phyloP scores from a whole-genome alignment of 2,329 filamentous ascomycete species.

The Coccinonectria pachysandricola region DNA sequence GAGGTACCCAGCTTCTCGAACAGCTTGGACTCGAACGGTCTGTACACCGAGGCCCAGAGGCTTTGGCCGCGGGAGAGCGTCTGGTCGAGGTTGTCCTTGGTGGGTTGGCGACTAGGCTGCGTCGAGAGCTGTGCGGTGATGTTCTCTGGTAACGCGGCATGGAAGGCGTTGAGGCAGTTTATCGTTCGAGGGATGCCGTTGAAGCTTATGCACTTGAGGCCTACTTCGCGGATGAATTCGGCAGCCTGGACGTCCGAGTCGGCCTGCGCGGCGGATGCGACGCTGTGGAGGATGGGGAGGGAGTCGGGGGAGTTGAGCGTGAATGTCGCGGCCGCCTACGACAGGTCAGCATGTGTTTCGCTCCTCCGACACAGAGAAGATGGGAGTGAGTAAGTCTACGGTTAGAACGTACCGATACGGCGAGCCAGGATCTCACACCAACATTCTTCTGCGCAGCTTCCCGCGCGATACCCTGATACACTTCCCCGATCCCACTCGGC shows the following conservation, averaged over 20 bases:
- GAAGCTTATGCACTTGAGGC: constrained; percentile 69
- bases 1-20: constrained; percentile 59
- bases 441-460: constrained; percentile 54
- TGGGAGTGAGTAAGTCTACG: no score
- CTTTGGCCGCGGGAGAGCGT: constrained; percentile 48
- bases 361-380: no score
- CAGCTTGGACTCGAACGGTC: constrained; percentile 63
- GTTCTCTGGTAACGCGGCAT: constrained; percentile 46
- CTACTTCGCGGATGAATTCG: constrained; percentile 65
- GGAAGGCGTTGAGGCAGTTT: constrained; percentile 69
- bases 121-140: constrained; percentile 45
- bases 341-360: no score
- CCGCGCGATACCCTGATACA: constrained; percentile 54
- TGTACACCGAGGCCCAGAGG: constrained; percentile 71
- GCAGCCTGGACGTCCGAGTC: constrained; percentile 37
- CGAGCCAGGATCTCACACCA: constrained; percentile 54
- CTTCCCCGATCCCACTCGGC: constrained; percentile 48
- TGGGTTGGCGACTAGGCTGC: constrained; percentile 43
- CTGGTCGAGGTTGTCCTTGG: constrained; percentile 40
- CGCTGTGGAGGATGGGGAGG: constrained; percentile 50
- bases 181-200: constrained; percentile 77
- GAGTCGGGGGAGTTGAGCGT: constrained; percentile 79
- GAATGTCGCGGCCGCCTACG: constrained; percentile 67
- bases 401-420: constrained; percentile 49
- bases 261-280: constrained; percentile 26